Conservation (phyloP, 1,284 basidiomycete genomes). For the Leccinum discolor region DNA sequence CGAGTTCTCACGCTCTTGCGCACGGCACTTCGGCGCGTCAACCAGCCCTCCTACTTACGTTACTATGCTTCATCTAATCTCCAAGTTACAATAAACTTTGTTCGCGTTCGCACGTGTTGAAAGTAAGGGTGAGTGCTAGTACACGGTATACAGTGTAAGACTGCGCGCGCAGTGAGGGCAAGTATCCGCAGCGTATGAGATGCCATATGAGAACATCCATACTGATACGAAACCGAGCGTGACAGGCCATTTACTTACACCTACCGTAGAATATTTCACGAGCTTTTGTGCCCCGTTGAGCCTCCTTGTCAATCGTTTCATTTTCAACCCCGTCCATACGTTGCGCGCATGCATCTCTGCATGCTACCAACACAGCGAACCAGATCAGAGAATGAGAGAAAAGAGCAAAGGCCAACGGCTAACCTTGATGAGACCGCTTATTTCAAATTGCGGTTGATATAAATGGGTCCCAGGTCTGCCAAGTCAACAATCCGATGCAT, state of each 20-base stretch:
- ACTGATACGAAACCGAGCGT: no score
- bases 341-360: conserved; percentile 34
- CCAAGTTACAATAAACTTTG: no score
- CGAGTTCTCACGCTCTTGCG: no score
- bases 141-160: no score
- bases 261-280: conserved; percentile 37
- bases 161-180: no score
- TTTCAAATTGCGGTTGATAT: conserved; percentile 16
- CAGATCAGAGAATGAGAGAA: conserved; percentile 3
- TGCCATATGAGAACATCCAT: no score
- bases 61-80: no score
- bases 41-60: no score
- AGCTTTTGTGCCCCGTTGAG: conserved; percentile 41
- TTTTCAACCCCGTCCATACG: conserved; percentile 39
- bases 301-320: conserved; percentile 43
- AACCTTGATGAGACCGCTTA: conserved; percentile 58
- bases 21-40: no score
- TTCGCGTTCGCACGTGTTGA: no score
- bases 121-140: no score
- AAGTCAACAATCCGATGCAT: conserved; percentile 14
- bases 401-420: not conserved
- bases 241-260: not conserved
- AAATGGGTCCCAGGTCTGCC: conserved; percentile 19
- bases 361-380: conserved; percentile 41
- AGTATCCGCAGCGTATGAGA: no score